Percentiles rank a stretch among this genome's conserved stretches.
Conservation (phyloP, 129 eudicot genomes). For the Flaveria bidentis region DNA sequence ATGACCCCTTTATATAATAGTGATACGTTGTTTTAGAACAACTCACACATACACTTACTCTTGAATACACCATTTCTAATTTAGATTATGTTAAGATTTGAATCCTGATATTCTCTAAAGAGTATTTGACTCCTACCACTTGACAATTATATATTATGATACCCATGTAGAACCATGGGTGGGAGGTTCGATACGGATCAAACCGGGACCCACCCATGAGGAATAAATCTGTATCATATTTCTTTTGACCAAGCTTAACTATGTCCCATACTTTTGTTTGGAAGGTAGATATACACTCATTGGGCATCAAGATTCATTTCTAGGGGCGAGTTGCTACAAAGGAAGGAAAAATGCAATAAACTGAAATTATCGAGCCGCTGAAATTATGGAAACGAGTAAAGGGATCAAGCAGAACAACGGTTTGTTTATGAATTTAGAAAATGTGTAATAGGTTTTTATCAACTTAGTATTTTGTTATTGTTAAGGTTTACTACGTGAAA, state of each 20-base stretch:
- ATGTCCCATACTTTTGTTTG: slow-evolving; percentile 38
- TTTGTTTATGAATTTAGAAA: neutral
- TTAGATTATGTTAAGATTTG: no score
- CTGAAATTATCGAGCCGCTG: neutral
- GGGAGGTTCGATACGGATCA: slow-evolving; percentile 29
- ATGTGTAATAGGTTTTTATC: neutral
- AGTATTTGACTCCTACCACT: no score
- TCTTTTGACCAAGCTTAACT: slow-evolving; percentile 42
- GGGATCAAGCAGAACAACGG: neutral
- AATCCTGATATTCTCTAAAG: no score
- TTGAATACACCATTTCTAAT: no score
- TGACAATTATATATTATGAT: neutral
- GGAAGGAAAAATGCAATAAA: neutral
- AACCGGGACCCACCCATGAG: slow-evolving; percentile 49
- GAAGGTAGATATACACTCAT: slow-evolving; percentile 17
- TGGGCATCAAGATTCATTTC: slow-evolving; percentile 20
- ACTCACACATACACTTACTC: no score
- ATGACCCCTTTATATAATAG: slow-evolving; percentile 23
- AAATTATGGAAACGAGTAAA: neutral
- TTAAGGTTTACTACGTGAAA: no score
- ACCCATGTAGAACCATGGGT: slow-evolving; percentile 27
- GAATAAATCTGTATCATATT: slow-evolving; percentile 25
- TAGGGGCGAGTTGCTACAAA: neutral
- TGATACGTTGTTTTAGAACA: no score
- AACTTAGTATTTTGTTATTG: no score